Evolutionary conservation across 345 rosid species (phyloP), one percentile per base, ranked within the genome.

Genomic region (Eucalyptus microcorys): DNA sequence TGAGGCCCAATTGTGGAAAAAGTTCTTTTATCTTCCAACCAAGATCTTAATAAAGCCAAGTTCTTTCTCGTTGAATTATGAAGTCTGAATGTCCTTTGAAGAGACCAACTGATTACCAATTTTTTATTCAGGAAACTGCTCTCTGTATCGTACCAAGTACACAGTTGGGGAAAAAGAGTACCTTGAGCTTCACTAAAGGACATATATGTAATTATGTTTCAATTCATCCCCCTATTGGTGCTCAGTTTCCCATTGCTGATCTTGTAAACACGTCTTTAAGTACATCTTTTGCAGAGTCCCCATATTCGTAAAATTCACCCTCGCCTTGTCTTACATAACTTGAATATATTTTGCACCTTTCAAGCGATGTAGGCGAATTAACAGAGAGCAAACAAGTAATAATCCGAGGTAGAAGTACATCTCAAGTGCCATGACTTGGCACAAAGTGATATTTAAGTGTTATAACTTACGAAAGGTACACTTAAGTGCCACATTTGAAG

Each of bases 1-100:
- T 2, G 42, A 68, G 43, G 80, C 14, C 42, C 80, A 17, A 16
- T 68, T 68, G 42, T 86, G 49, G 27, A 32, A 79, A 88, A 61
- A 66, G 45, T 48, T 88, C 80, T 52, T 79, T 87, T 95, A 97
- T 99, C 96, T 96, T 95, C 96, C 98, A 90, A 91, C 87, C 89
- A 96, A 91, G 91, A 95, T 91, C 93, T 88, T 96, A 84, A 95
- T 92, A 90, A 95, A 96, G 90, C 93, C 94, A 93, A 92, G 89
- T 90, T 92, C 94, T 87, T 89, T 92, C 59, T 92, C 95, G 53
- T 92, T 87, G 83, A 87, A n/a, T 80, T 71, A 86, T 68, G 90
- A 81, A 47, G 15, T 83, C 52, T 89, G 90, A 59, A 81, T 66
- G 91, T 91, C 94, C 88, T 87, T 91, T 85, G 88, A 48, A 87